phyloP scores from a whole-genome alignment of 495 filamentous ascomycete genomes.

The Xylaria castorea region DNA sequence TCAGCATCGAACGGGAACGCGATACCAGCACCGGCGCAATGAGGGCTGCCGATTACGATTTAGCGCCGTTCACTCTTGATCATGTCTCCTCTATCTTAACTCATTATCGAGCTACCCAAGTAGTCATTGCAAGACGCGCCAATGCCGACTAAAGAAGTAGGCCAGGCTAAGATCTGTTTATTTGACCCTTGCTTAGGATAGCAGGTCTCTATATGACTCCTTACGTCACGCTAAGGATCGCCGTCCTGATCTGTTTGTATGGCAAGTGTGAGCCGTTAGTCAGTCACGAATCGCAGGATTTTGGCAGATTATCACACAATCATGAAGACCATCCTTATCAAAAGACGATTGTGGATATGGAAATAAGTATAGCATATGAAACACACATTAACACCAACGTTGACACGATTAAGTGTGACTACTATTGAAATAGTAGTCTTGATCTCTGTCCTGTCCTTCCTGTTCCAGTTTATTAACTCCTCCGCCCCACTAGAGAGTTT shows the following conservation, averaged over 20 bases:
- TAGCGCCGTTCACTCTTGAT: neutral
- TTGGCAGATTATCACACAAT: neutral
- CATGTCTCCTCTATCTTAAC: neutral
- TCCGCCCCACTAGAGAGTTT: neutral
- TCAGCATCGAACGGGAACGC: constrained; percentile 17
- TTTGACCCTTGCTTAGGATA: neutral
- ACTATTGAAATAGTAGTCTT: neutral
- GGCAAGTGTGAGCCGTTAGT: neutral
- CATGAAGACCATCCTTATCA: neutral
- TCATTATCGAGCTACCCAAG: neutral
- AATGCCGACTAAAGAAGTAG: neutral
- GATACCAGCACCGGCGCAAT: neutral
- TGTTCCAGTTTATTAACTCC: neutral
- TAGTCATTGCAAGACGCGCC: neutral
- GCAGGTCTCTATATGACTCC: neutral
- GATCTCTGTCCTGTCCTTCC: neutral
- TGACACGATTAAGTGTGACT: neutral
- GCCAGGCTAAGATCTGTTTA: neutral
- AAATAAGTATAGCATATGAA: constrained; percentile 10
- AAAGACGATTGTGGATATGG: neutral
- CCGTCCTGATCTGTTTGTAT: neutral
- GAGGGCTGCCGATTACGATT: neutral
- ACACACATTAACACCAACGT: neutral
- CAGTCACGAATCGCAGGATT: neutral
- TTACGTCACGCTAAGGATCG: neutral